Evolutionary conservation across 176 grass and related monocot genomes (phyloP), one percentile per base, ranked within the genome.

Genomic region (Juncus inflexus): DNA sequence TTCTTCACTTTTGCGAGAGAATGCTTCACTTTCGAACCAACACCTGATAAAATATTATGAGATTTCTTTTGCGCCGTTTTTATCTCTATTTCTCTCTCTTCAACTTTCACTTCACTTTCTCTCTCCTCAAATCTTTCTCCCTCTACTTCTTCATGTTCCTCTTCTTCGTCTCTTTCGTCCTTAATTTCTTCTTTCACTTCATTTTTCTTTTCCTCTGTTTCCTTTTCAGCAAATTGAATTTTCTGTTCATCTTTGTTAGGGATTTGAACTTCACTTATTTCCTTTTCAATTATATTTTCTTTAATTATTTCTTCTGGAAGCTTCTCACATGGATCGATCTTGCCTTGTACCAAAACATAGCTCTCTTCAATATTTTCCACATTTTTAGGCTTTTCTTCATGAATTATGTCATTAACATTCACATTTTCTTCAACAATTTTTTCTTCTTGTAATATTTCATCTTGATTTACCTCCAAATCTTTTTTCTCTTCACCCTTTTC

Each of bases 1-100:
- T 96, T 96, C 69, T 85, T 96, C 16, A 96, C 91, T 65, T 96
- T 96, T 66, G 79, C 84, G 52, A 96, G 51, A 59, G 89, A 89
- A 10, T 84, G 87, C 40, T 95, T 96, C 40, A 96, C 91, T 65
- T 95, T 95, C 37, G 84, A 90, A 61, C 91, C 78, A 52, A 95
- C 84, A 7, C 91, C 84, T n/a, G 78, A 96, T 63, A 90, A 67
- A 56, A 96, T 75, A 56, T 83, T 83, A 3, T 66, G 81, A 70
- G 79, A 70, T 37, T 96, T 96, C 75, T 96, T 90, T 65, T 66
- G 81, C 68, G 78, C 49, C 38, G 36, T 50, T 41, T 96, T 96
- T 45, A 58, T 72, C 37, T 66, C 73, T 74, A 57, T 64, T 60
- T 62, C 83, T 77, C 52, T 83, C 63, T 64, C 75, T 80, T 78